Base-by-base conservation (phyloP, 371 early-diverging fungal species). In the Mortierella sp. region DNA sequence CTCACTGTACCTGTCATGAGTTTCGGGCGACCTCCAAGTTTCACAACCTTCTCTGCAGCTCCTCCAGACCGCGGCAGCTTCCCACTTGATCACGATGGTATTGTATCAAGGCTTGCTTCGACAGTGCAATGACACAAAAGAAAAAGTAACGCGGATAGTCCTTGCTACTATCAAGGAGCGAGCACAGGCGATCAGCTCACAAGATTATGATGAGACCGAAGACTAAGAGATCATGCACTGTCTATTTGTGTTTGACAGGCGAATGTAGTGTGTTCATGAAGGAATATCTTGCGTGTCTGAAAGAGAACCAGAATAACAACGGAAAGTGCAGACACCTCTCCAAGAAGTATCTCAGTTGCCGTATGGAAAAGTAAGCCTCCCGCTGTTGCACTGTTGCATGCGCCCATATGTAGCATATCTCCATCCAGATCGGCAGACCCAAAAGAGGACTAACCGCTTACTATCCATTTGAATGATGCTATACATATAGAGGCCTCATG, bases 11-110 rank as follows among this genome's bases (percentile, higher is more conserved):
- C 37, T 56, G 31, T 42, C 14, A 90, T 90, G 90, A 81, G 84
- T 78, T 89, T 87, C 69, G 90, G 90, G 48, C 81, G 87, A 60
- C 82, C 90, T 15, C 85, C 88, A 11, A 84, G 83, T 59, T 81
- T 86, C 64, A 83, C 86, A n/a, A 67, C 62, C 41, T 86, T 86
- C 58, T 83, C 80, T 8, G 85, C 92, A 8, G 81, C 80, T 30
- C 90, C 94, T 4, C 94, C 94, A 21, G 89, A 89, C 48, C 82
- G 87, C 50, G 94, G 94, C 17, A 88, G 90, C 58, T 94, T 94
- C 63, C 93, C 94, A 31, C 78, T 94, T 46, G 94, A 94, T 73
- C 90, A 90, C 58, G 85, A 88, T 49, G 89, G 88, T 87, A 83
- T 15, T 19, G 11, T 42, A 39, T 26, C n/a, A n/a, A n/a, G n/a